phyloP scores from a whole-genome alignment of 2,329 filamentous ascomycete species.

The Arthrinium phaeospermum region DNA sequence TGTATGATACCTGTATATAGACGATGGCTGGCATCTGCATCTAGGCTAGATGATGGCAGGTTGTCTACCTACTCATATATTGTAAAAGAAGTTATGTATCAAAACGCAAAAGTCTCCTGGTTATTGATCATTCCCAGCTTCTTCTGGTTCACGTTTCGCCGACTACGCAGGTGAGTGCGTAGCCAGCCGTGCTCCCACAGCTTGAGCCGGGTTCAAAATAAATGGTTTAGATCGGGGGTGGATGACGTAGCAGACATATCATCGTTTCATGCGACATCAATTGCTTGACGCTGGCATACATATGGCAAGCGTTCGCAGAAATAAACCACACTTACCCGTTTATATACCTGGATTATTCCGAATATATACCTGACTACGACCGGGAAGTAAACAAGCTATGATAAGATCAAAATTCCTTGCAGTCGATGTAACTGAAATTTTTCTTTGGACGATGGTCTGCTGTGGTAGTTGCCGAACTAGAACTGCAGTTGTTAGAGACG shows the following conservation, averaged over 20 bases:
- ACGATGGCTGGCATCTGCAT: constrained; percentile 11
- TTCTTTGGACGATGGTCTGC: no score
- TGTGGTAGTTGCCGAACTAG: no score
- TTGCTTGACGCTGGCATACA: background rate
- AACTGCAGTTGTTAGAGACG: no score
- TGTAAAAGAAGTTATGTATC: constrained; percentile 7
- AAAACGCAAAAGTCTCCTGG: background rate
- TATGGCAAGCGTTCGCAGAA: background rate
- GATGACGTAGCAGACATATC: background rate
- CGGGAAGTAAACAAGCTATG: no score
- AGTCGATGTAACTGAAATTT: no score
- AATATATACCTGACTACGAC: no score
- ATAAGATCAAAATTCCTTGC: no score
- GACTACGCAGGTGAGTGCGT: background rate
- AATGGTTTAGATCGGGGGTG: no score
- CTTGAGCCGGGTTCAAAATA: background rate
- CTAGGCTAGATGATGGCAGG: background rate
- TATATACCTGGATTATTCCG: no score
- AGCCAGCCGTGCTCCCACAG: background rate
- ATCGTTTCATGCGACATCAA: background rate
- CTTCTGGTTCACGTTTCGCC: background rate
- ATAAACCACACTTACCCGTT: no score
- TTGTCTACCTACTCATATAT: background rate
- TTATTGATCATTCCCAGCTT: background rate
- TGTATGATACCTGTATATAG: constrained; percentile 25